Evolutionary conservation across 768 basidiomycete species (phyloP), one percentile per base, ranked within the genome.

Genomic region (Boletellus sp.): DNA sequence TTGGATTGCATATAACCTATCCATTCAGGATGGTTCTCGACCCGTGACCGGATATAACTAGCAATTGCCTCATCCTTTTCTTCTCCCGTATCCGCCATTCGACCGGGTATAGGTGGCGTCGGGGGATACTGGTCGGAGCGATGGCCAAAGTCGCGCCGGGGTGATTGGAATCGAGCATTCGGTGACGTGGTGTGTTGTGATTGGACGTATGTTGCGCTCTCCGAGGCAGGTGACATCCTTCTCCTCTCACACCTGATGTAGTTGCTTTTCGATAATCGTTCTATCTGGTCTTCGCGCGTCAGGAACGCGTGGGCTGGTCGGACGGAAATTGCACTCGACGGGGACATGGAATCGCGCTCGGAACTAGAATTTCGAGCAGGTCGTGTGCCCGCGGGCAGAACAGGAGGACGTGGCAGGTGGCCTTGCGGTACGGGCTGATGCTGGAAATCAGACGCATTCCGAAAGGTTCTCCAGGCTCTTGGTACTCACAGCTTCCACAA

Each of bases 401-500:
- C 37, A 4, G 56, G 59, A 41, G 57, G 63, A n/a, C 52, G 56
- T 31, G 66, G 68, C 9, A 68, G 38, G 2, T 63, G 59, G 10
- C 66, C 66, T 42, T 60, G 63, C 0, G 56, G 59, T 9, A 45
- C 24, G 16, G 61, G 68, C 66, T 67, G 42, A 43, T 9, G n/a
- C 17, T 12, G 43, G 20, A 47, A 23, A 42, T 67, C 11, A 58
- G 49, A 48, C 35, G 13, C 16, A 23, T 32, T 24, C n/a, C 20
- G 47, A 32, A 15, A 10, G 12, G 1, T 39, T 36, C 26, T 33
- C 15, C n/a, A 7, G 12, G 7, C 10, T 2, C 17, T 7, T 12
- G 19, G 38, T 6, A 72, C 76, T 52, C 43, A 85, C 85, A 52
- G 71, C 63, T 65, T 87, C 85, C 22, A 89, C 75, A 26, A 78